These are phyloP conservation scores for Eucalyptus tenuipes DNA, from an alignment of 345 rosid genomes.

Conservation along the genomic window DNA sequence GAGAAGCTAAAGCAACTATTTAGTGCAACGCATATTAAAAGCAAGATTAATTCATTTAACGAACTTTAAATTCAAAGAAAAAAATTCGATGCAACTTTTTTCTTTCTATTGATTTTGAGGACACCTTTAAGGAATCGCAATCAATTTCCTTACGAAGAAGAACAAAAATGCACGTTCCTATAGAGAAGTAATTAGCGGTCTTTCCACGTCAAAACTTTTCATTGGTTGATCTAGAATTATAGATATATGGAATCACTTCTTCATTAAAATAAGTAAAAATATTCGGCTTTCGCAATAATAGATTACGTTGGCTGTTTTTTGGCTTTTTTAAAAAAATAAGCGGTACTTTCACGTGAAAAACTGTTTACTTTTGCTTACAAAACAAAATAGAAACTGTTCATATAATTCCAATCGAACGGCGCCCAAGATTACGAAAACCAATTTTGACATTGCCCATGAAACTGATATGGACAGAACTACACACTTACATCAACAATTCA, in stretches of 20 bases:
- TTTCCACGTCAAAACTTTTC: not conserved
- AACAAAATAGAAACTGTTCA: not conserved
- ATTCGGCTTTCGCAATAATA: not conserved
- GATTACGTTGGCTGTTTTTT: not conserved
- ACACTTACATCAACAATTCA: not conserved
- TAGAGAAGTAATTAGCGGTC: not conserved
- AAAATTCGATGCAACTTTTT: not conserved
- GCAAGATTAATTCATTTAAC: not conserved
- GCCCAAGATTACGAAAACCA: not conserved
- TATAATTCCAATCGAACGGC: not conserved
- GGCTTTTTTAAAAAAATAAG: not conserved
- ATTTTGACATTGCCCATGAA: not conserved
- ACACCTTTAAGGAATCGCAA: not conserved
- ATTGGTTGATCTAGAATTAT: not conserved
- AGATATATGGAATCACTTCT: not conserved
- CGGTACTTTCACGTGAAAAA: not conserved
- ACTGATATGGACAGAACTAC: not conserved
- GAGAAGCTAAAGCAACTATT: not conserved
- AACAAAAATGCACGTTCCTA: not conserved
- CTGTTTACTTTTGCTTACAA: not conserved
- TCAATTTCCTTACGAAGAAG: not conserved
- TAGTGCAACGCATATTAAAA: not conserved
- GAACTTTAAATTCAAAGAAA: not conserved
- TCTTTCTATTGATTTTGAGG: not conserved
- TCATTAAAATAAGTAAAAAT: not conserved